phyloP scores from a whole-genome alignment of 805 yeast genomes.

The Suhomyces kilbournensis region DNA sequence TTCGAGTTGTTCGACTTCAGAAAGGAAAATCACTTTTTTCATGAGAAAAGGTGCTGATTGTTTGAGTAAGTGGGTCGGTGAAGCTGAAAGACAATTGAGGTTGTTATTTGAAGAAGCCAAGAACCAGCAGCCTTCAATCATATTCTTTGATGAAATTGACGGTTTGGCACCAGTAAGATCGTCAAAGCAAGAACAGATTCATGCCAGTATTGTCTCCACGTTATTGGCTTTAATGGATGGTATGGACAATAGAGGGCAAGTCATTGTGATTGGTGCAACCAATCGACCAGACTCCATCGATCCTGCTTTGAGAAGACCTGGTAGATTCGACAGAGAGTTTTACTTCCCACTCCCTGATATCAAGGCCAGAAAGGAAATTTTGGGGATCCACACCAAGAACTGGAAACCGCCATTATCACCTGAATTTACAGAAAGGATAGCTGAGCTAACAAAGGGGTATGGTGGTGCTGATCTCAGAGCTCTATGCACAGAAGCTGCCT shows the following conservation, averaged over 20 bases:
- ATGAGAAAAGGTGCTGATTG: constrained; percentile 99
- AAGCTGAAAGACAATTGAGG: constrained; percentile 92
- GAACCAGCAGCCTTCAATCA: constrained; percentile 92
- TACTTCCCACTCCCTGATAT: constrained; percentile 90
- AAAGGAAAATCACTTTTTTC: constrained; percentile 86
- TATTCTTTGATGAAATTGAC: constrained; percentile 96
- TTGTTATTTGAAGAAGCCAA: constrained; percentile 93
- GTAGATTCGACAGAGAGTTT: constrained; percentile 94
- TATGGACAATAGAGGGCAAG: constrained; percentile 98
- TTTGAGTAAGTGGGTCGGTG: constrained; percentile 98
- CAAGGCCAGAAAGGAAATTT: constrained; percentile 72
- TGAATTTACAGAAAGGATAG: constrained; percentile 61
- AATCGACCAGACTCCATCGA: constrained; percentile 98
- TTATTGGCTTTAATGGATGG: constrained; percentile 97
- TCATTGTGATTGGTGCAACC: constrained; percentile 96
- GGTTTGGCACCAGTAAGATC: constrained; percentile 98
- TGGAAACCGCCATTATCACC: constrained; percentile 77
- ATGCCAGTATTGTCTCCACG: constrained; percentile 95
- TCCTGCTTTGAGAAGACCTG: constrained; percentile 95
- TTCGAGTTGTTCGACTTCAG: constrained; percentile 84
- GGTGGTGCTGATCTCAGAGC: constrained; percentile 98
- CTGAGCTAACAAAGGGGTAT: constrained; percentile 85
- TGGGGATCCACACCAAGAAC: constrained; percentile 80
- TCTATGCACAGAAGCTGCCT: constrained; percentile 91
- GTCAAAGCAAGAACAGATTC: constrained; percentile 96